Evolutionary conservation across 1,284 basidiomycete species (phyloP).

Genomic region (Cutaneotrichosporon cavernicola): DNA sequence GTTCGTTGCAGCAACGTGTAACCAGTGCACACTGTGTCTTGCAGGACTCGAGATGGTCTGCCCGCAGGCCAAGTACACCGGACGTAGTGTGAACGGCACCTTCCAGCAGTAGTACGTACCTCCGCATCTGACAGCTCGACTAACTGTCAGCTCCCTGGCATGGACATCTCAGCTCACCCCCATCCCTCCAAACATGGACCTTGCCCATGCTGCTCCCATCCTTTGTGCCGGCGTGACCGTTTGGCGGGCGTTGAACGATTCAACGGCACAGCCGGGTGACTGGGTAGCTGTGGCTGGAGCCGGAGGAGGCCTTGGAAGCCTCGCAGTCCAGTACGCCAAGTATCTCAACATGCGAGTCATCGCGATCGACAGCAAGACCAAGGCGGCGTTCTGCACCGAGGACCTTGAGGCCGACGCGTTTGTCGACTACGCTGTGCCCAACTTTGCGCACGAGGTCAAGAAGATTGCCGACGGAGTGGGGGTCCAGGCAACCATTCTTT

Average conservation of each 20-base stretch:
- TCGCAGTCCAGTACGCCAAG: conserved; percentile 72
- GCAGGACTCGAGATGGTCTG: conserved; percentile 65
- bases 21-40: conserved; percentile 71
- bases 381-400: conserved; percentile 61
- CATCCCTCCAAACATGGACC: conserved; percentile 65
- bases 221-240: conserved; percentile 66
- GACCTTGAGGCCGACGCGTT: conserved; percentile 69
- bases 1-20: conserved; percentile 64
- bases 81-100: conserved; percentile 73
- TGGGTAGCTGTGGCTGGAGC: conserved; percentile 68
- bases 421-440: conserved; percentile 67
- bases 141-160: conserved; percentile 30
- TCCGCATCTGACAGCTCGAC: conserved; percentile 58
- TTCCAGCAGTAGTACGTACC: conserved; percentile 28
- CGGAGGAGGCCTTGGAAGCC: conserved; percentile 52
- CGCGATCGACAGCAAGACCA: conserved; percentile 63
- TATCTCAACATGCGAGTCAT: conserved; percentile 73
- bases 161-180: conserved; percentile 69
- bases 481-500: conserved; percentile 69
- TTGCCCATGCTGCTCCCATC: conserved; percentile 75
- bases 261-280: conserved; percentile 65
- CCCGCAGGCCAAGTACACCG: conserved; percentile 62
- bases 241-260: conserved; percentile 78
- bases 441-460: conserved; percentile 26
- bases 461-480: conserved; percentile 66